Evolutionary conservation across 108 stramenopile genomes (phyloP), one percentile per base, ranked within the genome.

Genomic region (Cyclotella baltica): DNA sequence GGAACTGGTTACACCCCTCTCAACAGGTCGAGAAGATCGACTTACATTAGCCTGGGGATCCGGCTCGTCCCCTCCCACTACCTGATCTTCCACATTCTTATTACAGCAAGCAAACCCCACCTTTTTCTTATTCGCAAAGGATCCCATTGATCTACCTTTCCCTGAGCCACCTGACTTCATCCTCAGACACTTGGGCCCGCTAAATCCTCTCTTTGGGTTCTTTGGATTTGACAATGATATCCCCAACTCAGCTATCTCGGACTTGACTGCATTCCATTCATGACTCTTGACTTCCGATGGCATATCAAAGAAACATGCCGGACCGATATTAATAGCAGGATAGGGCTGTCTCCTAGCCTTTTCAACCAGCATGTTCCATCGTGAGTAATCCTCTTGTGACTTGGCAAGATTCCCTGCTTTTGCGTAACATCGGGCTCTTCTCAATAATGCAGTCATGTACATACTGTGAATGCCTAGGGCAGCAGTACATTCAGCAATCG

Each of bases 241-340:
- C 30, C 72, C 62, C 18, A 88, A 67, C 18, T 85, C 82, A 16
- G 70, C 69, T 30, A 89, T 83, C 71, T 96, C 93, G 9, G 33
- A 37, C 75, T 86, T 81, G 4, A 85, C 89, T 31, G 75, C 63
- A 16, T 70, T 34, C 19, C 87, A 48, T 31, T 92, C 87, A 31
- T 77, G 59, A 5, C 67, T 47, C 11, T 77, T 73, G 10, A 90
- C 83, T 0, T 92, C 88, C 40, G 80, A 63, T 10, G 95, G 91
- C 40, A 85, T 85, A 48, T 96, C 91, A 70, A 96, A 94, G 37
- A 83, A 56, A 51, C 89, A 92, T 8, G 87, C n/a, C n/a, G 72
- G 63, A 0, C 76, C 83, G 52, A 62, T 58, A 31, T 68, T 55
- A 6, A 48, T 43, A 19, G 63, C 64, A 0, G 78, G 67, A 20